Base-by-base conservation (phyloP, 768 basidiomycete genomes). In the Psilocybe sp. region DNA sequence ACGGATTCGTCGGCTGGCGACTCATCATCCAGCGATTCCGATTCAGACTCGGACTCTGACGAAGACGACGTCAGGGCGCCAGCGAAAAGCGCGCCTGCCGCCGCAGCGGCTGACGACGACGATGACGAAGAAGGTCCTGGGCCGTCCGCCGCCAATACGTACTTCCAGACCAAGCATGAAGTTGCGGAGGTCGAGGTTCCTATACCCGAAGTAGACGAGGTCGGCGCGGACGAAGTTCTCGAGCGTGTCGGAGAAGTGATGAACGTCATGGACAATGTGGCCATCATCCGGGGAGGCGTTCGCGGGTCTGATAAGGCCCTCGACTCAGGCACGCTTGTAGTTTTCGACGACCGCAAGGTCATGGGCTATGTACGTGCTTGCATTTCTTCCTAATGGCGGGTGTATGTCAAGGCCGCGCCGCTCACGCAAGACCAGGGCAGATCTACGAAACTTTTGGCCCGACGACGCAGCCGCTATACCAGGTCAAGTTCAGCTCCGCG, bases 371-470 rank as follows among this genome's bases (percentile, higher is more conserved):
- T 96, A 68, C 70, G 88, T 76, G 15, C 46, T 18, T 41, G 33
- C 31, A 37, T 16, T 33, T 33, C 42, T 36, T 40, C 18, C 23
- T 46, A 31, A 51, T 38, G 31, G 38, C 40, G 34, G 51, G n/a
- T 3, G 28, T 20, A 20, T 45, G 53, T 56, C 59, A 40, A 16
- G 8, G 6, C 14, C 14, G 32, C 40, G 44, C 19, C 11, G 36
- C 60, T 54, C 51, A 57, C 52, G 44, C 50, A 55, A 52, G 50
- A 48, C 57, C 51, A 61, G 61, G 55, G 9, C 64, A 95, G 92
- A 75, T 98, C 46, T 90, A 87, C 63, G 96, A 98, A 69, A 97
- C 95, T 0, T 98, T 98, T 68, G 96, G 96, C 9, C 93, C 96
- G 2, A 92, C 95, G 8, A 78, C 80, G 15, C 86, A 90, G 51